Base-by-base conservation (phyloP, 345 rosid species). In the Arabis alpina region DNA sequence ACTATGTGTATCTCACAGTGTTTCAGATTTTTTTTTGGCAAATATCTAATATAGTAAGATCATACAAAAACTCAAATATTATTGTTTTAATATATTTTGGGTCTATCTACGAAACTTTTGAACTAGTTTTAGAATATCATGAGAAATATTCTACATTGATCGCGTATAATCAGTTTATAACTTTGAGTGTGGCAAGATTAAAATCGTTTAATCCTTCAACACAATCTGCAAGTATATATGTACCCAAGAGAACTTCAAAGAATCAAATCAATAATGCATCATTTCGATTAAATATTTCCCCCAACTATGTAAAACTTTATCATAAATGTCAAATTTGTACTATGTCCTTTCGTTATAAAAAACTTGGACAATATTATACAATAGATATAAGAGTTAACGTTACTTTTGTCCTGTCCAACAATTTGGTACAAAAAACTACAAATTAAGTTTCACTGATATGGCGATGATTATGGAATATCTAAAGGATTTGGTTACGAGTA, bases 291-390 rank as follows among this genome's bases (percentile, higher is more conserved):
- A 28, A 75, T 61, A 61, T 40, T 58, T 40, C 12, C 6, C 6
- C 51, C 68, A 61, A 28, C 34, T 13, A 61, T 68, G 52, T 54
- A 41, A 53, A 68, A 61, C 45, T 44, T 68, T 60, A 67, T 75
- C 70, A 61, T 68, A 75, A 54, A 56, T 75, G 70, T 54, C 59
- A 68, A 75, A 75, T 68, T 74, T 53, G 78, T 74, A 75, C 74
- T n/a, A 62, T 75, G 74, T 75, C 74, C 74, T 68, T 48, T 68
- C 70, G 45, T 45, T 61, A 32, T 54, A 54, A 49, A 68, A 64
- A 6, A 43, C 64, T 61, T 75, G 68, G 64, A 64, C 28, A 60
- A 37, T 39, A 66, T 24, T 23, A 66, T 57, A 57, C 65, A 64
- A 49, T 9, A 58, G 24, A 61, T 62, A 44, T 60, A 24, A 12